phyloP scores from a whole-genome alignment of 2,329 filamentous ascomycete species.

The Lasiodiplodia citricola region DNA sequence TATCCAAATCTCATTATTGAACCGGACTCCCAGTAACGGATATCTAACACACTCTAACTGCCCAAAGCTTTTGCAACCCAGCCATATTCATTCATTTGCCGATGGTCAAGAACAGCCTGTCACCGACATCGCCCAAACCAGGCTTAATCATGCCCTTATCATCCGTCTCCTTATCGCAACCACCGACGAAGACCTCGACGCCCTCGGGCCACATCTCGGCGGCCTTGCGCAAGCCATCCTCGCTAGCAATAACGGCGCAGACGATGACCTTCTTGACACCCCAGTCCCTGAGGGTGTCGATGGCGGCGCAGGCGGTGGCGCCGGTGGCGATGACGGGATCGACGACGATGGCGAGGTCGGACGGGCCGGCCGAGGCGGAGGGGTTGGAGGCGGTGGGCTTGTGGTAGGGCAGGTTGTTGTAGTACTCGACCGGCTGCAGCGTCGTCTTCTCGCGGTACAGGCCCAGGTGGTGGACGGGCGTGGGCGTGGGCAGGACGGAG shows the following conservation, averaged over 20 bases:
- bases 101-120: slow-evolving; percentile 85
- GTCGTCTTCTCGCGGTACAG: slow-evolving; percentile 90
- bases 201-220: slow-evolving; percentile 79
- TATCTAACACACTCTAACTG: slow-evolving; percentile 10
- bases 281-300: slow-evolving; percentile 89
- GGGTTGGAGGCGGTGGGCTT: slow-evolving; percentile 50
- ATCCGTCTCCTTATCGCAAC: slow-evolving; percentile 75
- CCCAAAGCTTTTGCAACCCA: not conserved
- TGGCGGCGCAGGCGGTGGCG: slow-evolving; percentile 85
- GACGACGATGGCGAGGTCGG: slow-evolving; percentile 78
- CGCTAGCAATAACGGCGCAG: slow-evolving; percentile 74
- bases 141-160: slow-evolving; percentile 88
- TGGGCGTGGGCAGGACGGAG: slow-evolving; percentile 77
- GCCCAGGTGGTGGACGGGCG: slow-evolving; percentile 90
- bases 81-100: slow-evolving; percentile 67
- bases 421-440: slow-evolving; percentile 92
- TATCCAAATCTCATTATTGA: not conserved
- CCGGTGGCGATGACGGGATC: slow-evolving; percentile 95
- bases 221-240: slow-evolving; percentile 71
- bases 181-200: slow-evolving; percentile 82
- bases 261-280: slow-evolving; percentile 83
- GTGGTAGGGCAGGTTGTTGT: slow-evolving; percentile 92
- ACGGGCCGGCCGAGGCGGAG: slow-evolving; percentile 46
- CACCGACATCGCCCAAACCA: slow-evolving; percentile 87
- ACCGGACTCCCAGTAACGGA: slow-evolving; percentile 7